A percentile compares a stretch with the other conserved stretches of the same genome.
Evolutionary conservation across 345 rosid species (phyloP).

Genomic region (Syzygium aromaticum): DNA sequence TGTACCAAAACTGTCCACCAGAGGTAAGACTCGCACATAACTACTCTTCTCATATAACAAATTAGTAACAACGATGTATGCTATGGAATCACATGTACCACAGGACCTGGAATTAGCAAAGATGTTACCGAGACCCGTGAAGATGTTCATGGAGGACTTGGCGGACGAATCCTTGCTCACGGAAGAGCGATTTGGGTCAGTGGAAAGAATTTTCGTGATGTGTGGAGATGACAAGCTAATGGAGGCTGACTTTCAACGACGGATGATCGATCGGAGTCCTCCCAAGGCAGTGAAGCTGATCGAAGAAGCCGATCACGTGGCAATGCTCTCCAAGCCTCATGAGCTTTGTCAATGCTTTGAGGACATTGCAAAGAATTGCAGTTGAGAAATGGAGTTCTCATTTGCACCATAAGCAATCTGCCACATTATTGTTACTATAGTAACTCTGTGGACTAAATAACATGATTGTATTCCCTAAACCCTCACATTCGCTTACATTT

Average conservation of each 20-base stretch:
- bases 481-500: background rate
- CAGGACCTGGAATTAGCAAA: conserved; percentile 28
- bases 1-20: background rate
- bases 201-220: conserved; percentile 13
- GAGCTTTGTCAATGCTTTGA: conserved; percentile 4
- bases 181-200: conserved; percentile 10
- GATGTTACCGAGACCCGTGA: conserved; percentile 16
- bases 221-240: conserved; percentile 21
- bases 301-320: conserved; percentile 18
- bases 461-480: background rate
- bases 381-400: background rate
- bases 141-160: conserved; percentile 17
- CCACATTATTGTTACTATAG: background rate
- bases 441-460: background rate
- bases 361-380: conserved; percentile 5
- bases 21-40: background rate
- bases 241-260: conserved; percentile 14
- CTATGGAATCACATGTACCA: background rate
- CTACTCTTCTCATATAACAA: background rate
- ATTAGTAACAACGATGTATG: background rate
- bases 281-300: conserved; percentile 12
- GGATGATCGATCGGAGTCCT: conserved; percentile 8
- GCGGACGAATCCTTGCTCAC: conserved; percentile 7
- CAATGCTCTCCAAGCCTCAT: conserved; percentile 17
- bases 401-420: background rate